phyloP scores from a whole-genome alignment of 805 yeast genomes.

The Peterozyma toletana region DNA sequence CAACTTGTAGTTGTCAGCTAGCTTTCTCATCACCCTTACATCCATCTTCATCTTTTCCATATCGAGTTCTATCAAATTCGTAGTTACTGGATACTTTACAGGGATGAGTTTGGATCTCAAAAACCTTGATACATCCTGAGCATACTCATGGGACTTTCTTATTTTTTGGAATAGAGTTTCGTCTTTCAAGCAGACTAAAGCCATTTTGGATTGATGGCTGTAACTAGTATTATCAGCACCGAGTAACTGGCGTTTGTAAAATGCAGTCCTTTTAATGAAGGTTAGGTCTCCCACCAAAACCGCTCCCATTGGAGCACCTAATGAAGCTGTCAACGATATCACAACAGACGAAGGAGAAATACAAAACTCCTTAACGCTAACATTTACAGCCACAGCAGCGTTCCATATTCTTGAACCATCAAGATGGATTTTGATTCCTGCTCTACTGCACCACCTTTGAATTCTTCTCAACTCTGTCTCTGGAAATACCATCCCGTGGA shows the following conservation, averaged over 20 bases:
- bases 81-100: constrained; percentile 66
- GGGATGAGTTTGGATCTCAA: constrained; percentile 46
- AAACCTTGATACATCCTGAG: constrained; percentile 42
- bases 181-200: constrained; percentile 57
- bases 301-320: constrained; percentile 93
- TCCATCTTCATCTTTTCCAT: constrained; percentile 43
- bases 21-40: constrained; percentile 40
- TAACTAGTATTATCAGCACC: constrained; percentile 93
- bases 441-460: constrained; percentile 55
- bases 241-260: constrained; percentile 81
- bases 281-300: constrained; percentile 62
- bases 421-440: constrained; percentile 60
- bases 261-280: constrained; percentile 64
- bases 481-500: constrained; percentile 78
- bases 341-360: constrained; percentile 77
- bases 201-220: constrained; percentile 77
- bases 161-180: constrained; percentile 54
- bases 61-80: constrained; percentile 78
- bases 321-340: constrained; percentile 77
- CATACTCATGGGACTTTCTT: constrained; percentile 37
- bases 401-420: constrained; percentile 95
- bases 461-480: constrained; percentile 68
- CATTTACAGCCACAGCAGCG: constrained; percentile 67
- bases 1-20: constrained; percentile 53
- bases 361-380: constrained; percentile 66